Percentiles rank a stretch among this genome's conserved stretches.
Conservation (phyloP, 768 basidiomycete genomes). For the Pisolithus orientalis region DNA sequence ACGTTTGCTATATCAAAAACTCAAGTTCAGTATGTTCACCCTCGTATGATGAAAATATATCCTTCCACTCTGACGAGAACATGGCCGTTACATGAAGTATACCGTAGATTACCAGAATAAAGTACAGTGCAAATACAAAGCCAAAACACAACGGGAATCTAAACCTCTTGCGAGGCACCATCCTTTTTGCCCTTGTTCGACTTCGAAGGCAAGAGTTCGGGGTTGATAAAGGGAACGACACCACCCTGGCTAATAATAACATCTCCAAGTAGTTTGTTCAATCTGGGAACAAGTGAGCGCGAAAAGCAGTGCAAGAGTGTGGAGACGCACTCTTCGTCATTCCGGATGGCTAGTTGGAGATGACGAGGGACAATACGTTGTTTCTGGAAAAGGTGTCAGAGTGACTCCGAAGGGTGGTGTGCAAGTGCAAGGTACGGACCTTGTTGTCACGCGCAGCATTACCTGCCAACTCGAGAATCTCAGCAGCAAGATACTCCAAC, state of each 20-base stretch:
- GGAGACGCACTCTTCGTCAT: conserved; percentile 59
- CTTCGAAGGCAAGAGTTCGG: conserved; percentile 40
- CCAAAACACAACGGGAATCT: conserved; percentile 17
- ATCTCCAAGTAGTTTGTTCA: conserved; percentile 51
- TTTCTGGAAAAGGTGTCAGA: conserved; percentile 32
- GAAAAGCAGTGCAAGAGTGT: not conserved
- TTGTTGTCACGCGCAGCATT: conserved; percentile 75
- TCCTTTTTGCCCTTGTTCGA: conserved; percentile 44
- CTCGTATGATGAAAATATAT: no score
- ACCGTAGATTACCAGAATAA: conserved; percentile 24
- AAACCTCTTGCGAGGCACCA: conserved; percentile 45
- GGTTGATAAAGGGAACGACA: conserved; percentile 62
- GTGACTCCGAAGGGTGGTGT: not conserved
- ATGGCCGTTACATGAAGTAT: conserved; percentile 17
- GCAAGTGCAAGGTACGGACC: conserved; percentile 12
- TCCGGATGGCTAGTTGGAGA: conserved; percentile 68
- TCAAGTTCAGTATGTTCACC: no score
- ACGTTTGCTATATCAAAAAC: no score
- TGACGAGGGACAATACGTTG: conserved; percentile 77
- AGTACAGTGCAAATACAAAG: conserved; percentile 19
- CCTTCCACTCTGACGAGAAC: not conserved
- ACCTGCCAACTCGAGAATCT: conserved; percentile 82
- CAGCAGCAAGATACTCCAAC: conserved; percentile 81
- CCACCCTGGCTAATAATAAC: conserved; percentile 76
- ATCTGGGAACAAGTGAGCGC: conserved; percentile 22